Conservation (phyloP, 305 asterid genomes). For the Withania somnifera region DNA sequence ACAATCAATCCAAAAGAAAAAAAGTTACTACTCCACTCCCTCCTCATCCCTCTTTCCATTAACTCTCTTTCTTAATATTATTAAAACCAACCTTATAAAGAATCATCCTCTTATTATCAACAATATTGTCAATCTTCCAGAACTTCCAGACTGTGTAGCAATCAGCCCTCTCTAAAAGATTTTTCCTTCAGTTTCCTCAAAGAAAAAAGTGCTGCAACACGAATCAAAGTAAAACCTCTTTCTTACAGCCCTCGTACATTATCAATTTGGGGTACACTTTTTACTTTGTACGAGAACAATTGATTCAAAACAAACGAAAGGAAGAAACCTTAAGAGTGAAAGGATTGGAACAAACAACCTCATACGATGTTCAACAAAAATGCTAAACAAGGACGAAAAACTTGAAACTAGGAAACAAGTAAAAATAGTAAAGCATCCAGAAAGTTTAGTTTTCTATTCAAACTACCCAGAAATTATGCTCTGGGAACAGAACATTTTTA, state of each 20-base stretch:
- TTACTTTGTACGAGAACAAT: not conserved
- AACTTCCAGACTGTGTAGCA: not conserved
- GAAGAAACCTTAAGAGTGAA: not conserved
- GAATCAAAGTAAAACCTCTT: not conserved
- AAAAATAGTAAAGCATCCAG: not conserved
- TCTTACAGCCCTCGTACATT: not conserved
- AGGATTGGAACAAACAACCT: not conserved
- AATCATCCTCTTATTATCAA: not conserved
- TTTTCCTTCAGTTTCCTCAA: not conserved
- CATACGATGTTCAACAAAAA: not conserved
- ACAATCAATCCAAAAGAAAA: not conserved
- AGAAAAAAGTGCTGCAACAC: not conserved
- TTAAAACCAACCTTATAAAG: not conserved
- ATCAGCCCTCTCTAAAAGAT: not conserved
- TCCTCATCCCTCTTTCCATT: not conserved
- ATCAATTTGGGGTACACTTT: not conserved
- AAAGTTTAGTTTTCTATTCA: not conserved
- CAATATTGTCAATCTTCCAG: not conserved
- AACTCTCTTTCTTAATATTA: not conserved
- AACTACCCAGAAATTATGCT: not conserved
- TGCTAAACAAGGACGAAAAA: not conserved
- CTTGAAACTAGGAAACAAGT: not conserved
- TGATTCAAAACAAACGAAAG: not conserved
- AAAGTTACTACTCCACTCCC: not conserved
- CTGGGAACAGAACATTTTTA: not conserved